Base-by-base conservation (phyloP, 164 flowering plant species). In the Protea cynaroides region DNA sequence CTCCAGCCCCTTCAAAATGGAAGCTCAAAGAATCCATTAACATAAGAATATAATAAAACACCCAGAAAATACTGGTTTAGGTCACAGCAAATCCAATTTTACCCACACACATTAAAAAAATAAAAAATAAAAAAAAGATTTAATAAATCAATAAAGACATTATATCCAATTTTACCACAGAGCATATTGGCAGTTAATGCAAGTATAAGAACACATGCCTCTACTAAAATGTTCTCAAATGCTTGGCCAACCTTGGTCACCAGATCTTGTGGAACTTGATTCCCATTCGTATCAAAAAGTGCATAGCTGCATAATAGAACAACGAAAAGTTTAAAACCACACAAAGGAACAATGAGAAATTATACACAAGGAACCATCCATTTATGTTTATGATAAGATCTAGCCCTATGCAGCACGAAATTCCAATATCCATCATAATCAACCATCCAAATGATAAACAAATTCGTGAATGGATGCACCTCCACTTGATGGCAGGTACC, bases 201-300 rank as follows among this genome's bases (percentile, higher is more conserved):
- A 34, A 61, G 23, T 34, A 36, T 0, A 56, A 66, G 47, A 68
- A 53, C 17, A 66, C 77, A 24, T 83, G 58, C 97, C 97, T 90
- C 97, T 73, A 84, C 67, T 65, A 90, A 74, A 66, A 89, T 82
- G 63, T 58, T 71, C 76, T 90, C 96, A 75, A 90, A 93, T 65
- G 72, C 73, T 75, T 80, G 75, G 10, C 97, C 98, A 65, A 93
- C 88, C 72, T 83, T 72, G 17, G 81, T 70, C 64, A 90, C 98
- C 58, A 93, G 71, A 9, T 84, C 87, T 69, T 77, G 87, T 68
- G 92, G 85, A 70, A 93, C 87, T 75, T 89, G 84, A 25, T 81
- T 81, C 8, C 98, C 97, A 38, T 90, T 94, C 66, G 65, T 81
- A 66, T 93, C 95, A 81, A 78, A 93, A 15, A 93, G 87, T 14